Percentiles rank a stretch among this genome's conserved stretches.
phyloP scores from a whole-genome alignment of 345 rosid genomes.

The Citrus australasica region DNA sequence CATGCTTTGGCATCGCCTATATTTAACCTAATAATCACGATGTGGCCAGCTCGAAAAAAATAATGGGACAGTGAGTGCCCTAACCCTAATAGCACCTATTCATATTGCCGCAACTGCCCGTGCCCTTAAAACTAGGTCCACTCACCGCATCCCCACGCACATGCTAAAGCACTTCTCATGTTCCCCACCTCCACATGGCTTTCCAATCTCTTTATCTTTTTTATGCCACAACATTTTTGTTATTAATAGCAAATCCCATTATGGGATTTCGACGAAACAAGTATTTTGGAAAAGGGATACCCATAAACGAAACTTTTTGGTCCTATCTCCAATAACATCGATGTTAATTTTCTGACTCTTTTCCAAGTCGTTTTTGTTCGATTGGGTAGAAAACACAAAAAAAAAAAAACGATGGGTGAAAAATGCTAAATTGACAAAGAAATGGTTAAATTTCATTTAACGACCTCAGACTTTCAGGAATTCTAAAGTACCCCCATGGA shows the following conservation, averaged over 20 bases:
- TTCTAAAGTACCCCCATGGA: too few species aligned
- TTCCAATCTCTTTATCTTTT: background rate
- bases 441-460: too few species aligned
- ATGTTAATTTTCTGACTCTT: too few species aligned
- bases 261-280: background rate
- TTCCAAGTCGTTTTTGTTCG: too few species aligned
- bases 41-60: background rate
- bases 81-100: background rate
- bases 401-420: too few species aligned
- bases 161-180: background rate
- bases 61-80: background rate
- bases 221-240: background rate
- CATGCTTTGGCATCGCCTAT: background rate
- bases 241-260: background rate
- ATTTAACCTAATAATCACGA: background rate
- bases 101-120: too few species aligned
- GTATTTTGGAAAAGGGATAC: too few species aligned
- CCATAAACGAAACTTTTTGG: too few species aligned
- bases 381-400: too few species aligned
- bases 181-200: background rate
- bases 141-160: background rate
- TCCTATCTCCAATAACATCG: too few species aligned
- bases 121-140: background rate
- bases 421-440: too few species aligned
- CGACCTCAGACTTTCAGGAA: too few species aligned